Percentiles rank a stretch among this genome's conserved stretches.
Conservation (phyloP, 306 rosid species). For the Dalbergia cochinchinensis region DNA sequence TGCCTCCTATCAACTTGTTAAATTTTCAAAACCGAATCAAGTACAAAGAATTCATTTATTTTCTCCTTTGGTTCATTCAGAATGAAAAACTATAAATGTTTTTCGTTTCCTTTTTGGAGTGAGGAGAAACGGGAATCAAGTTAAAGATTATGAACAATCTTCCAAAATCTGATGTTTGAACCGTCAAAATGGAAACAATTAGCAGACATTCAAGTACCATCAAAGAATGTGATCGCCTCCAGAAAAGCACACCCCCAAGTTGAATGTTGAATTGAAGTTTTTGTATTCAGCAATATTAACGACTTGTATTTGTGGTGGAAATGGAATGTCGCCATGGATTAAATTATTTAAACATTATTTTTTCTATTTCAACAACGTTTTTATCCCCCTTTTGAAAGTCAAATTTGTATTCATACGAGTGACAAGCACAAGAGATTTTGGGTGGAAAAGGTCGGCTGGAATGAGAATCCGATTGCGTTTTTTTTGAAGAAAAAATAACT, state of each 20-base stretch:
- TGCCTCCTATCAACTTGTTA: background rate
- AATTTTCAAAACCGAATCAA: constrained; percentile 1
- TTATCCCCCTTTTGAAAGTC: constrained; percentile 20
- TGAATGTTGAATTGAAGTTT: constrained; percentile 18
- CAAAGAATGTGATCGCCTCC: constrained; percentile 15
- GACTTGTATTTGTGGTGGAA: constrained; percentile 28
- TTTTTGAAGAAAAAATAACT: no score
- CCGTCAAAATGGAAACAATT: constrained; percentile 4
- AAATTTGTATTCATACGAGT: constrained; percentile 8
- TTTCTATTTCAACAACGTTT: background rate
- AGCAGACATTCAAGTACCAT: background rate
- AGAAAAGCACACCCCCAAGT: constrained; percentile 1
- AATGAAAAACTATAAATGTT: background rate
- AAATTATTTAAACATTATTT: background rate
- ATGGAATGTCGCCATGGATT: constrained; percentile 14
- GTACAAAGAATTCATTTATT: background rate
- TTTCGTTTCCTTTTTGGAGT: background rate
- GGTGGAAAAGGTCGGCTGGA: no score
- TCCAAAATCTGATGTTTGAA: background rate
- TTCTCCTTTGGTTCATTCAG: background rate
- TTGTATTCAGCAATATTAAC: background rate
- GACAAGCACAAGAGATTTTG: background rate
- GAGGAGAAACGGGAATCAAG: constrained; percentile 21
- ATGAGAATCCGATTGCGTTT: no score
- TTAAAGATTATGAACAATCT: background rate